Base-by-base conservation (phyloP, 768 basidiomycete species). In the Rhodotorula toruloides region DNA sequence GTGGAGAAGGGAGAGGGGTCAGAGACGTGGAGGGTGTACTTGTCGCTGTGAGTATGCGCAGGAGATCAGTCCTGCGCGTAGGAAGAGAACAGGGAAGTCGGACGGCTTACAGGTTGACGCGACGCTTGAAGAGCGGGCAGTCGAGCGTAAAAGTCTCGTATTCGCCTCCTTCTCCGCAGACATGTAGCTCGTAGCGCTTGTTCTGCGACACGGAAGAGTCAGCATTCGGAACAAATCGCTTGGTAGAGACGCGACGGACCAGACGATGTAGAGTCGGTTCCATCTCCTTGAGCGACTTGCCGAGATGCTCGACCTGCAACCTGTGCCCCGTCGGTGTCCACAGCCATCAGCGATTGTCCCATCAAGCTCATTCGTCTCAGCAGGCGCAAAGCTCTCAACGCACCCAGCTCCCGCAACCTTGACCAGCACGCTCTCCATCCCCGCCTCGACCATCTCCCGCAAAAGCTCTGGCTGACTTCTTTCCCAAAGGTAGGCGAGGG, bases 161-260 rank as follows among this genome's bases (percentile, higher is more conserved):
- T 79, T 99, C 96, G 4, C 96, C 96, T 3, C 96, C 96, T 79
- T 99, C 96, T 16, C 96, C 96, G 68, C 94, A 97, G 3, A 94
- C 83, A 75, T 99, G 96, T 1, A 88, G 86, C 8, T 92, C 92
- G 73, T 91, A 99, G 34, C 84, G 78, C 16, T 78, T 75, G 76
- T 93, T 90, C 90, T 91, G 70, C 4, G 25, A 42, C 27, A 19
- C 11, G 27, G 36, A 4, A 7, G 9, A 2, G 34, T 63, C 36
- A 54, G 58, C 27, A 6, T 48, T 2, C 12, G 17, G 40, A 17
- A 11, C 29, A 19, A 34, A 21, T 17, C 22, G 25, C 7, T 2
- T 25, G 37, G 10, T 22, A 31, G 54, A 40, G 8, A 14, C 6
- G 2, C 13, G 50, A 77, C 83, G 65, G 67, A 90, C 91, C 73